Evolutionary conservation across 495 filamentous ascomycete species (phyloP), one percentile per base, ranked within the genome.

Genomic region (Neurospora hispaniola): DNA sequence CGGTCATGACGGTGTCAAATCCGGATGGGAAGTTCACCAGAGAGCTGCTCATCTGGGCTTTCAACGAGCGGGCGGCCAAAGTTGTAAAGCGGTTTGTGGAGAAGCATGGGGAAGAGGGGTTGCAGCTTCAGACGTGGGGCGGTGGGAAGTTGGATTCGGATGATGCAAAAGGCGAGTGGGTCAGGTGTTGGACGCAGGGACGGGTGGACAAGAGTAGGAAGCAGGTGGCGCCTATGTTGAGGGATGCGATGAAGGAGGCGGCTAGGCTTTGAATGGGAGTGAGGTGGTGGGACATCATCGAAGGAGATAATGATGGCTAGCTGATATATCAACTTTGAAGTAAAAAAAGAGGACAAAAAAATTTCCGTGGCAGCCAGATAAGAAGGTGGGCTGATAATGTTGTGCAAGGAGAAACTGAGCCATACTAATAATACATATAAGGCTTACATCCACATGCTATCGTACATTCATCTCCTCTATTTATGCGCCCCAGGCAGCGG

Each of bases 211-310:
- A 89, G 73, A 97, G 94, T 80, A 84, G 95, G 76, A 98, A 98
- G 83, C 90, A 93, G 84, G 93, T 98, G 54, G 94, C 91, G 42
- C 95, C 95, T 41, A 82, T 97, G 81, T 74, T 98, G 76, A 88
- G 94, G 77, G 87, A 87, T 74, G 89, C 86, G 27, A 86, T 93
- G 78, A 82, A 82, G 70, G 81, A 81, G 68, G 80, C 71, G 35
- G 70, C 76, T 11, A 78, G 71, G 71, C 69, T 79, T 20, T 80
- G 71, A 79, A 42, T 44, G 77, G 75, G n/a, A 3, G 42, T 62
- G 69, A 46, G n/a, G 44, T 20, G 46, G 20, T 23, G 46, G 46
- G 20, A 54, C 20, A 54, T 11, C 2, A 41, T 11, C 11, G 40
- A 41, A 41, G 35, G 35, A 38, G 40, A 41, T 54, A 23, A 14